A percentile compares a stretch with the other conserved stretches of the same genome.
These are phyloP conservation scores for Cenchrus fungigraminus DNA, from an alignment of 176 grass and related monocot species.

Conservation along the genomic window DNA sequence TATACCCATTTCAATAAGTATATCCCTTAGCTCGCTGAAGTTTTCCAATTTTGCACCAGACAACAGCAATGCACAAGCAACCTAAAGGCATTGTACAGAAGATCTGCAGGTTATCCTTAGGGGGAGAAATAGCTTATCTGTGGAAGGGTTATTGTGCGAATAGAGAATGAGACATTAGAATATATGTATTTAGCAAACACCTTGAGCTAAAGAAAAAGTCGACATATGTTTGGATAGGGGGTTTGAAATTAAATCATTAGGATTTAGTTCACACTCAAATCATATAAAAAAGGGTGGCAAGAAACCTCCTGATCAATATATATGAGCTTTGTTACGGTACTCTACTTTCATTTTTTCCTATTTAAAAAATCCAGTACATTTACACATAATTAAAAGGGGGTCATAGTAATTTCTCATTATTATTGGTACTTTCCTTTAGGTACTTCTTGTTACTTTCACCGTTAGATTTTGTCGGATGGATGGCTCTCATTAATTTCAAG, in stretches of 20 bases:
- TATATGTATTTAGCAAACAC: not conserved
- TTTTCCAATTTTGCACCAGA: conserved; percentile 41
- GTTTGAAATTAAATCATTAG: not conserved
- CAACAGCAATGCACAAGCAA: conserved; percentile 54
- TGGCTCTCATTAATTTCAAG: too few relatives aligned
- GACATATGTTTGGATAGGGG: not conserved
- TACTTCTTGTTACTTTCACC: too few relatives aligned
- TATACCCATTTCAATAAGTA: conserved; percentile 68
- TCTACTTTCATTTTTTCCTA: too few relatives aligned
- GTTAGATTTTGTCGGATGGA: too few relatives aligned
- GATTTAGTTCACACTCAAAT: not conserved
- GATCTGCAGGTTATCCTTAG: not conserved
- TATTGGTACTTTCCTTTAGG: too few relatives aligned
- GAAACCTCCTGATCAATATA: not conserved
- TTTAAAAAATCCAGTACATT: too few relatives aligned
- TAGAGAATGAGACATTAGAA: not conserved
- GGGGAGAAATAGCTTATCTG: not conserved
- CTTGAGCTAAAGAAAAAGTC: not conserved
- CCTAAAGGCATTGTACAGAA: conserved; percentile 17
- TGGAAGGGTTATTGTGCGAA: not conserved
- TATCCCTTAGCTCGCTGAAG: conserved; percentile 42
- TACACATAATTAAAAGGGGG: too few relatives aligned
- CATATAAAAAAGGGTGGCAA: not conserved
- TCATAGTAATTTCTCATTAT: too few relatives aligned
- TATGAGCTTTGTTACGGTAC: too few relatives aligned